Conservation (phyloP, 768 basidiomycete species). For the Russula lepida region DNA sequence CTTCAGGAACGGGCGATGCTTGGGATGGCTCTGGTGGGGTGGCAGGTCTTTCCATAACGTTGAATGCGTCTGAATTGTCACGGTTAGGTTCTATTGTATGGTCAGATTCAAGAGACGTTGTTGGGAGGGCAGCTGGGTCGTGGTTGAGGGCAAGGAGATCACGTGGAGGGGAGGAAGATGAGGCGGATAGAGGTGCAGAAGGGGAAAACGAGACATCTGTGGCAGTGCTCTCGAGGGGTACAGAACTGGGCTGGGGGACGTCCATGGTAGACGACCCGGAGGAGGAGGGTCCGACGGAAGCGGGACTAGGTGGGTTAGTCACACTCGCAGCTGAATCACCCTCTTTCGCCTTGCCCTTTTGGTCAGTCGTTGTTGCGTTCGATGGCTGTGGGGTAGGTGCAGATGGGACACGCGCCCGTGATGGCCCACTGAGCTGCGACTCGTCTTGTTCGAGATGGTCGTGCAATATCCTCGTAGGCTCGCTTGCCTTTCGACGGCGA, state of each 20-base stretch:
- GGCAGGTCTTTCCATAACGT: slow-evolving; percentile 17
- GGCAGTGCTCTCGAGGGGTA: neutral
- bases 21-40: slow-evolving; percentile 21
- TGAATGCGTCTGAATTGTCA: slow-evolving; percentile 6
- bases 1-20: slow-evolving; percentile 22
- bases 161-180: slow-evolving; percentile 10
- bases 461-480: neutral
- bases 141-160: slow-evolving; percentile 16
- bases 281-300: neutral
- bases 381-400: neutral
- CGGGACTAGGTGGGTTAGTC: neutral
- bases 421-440: neutral
- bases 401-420: neutral
- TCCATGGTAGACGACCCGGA: slow-evolving; percentile 5
- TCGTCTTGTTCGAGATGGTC: neutral
- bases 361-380: neutral
- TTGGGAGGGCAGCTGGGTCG: slow-evolving; percentile 7
- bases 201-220: slow-evolving; percentile 1
- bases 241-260: neutral
- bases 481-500: slow-evolving; percentile 9
- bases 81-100: neutral
- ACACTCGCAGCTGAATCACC: neutral
- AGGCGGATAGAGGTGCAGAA: neutral
- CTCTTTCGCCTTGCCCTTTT: slow-evolving; percentile 11
- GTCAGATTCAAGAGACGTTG: neutral